Evolutionary conservation across 2,329 filamentous ascomycete species (phyloP).

Genomic region (Cephalotrichum gorgonifer): DNA sequence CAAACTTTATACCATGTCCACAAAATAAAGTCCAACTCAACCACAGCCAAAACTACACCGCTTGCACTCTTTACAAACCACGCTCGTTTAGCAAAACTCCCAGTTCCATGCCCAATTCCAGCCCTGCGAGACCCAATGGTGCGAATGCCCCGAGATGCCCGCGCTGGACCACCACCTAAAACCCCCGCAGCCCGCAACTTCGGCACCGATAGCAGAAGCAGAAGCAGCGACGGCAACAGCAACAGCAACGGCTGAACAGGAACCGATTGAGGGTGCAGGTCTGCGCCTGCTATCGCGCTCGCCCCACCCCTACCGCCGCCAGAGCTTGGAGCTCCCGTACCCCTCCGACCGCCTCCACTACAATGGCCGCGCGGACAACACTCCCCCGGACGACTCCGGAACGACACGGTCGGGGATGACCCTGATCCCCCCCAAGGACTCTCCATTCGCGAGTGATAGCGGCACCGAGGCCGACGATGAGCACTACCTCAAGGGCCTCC

Average conservation of each 20-base stretch:
- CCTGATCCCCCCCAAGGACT: conserved; percentile 29
- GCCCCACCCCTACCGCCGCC: conserved; percentile 58
- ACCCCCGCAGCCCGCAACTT: background rate
- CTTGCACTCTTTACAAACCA: background rate
- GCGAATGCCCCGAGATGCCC: conserved; percentile 5
- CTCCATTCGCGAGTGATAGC: conserved; percentile 66
- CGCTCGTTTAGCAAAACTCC: background rate
- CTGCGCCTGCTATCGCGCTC: conserved; percentile 47
- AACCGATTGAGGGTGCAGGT: conserved; percentile 23
- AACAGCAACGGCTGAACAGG: too few relatives aligned
- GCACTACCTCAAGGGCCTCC: conserved; percentile 74
- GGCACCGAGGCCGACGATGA: conserved; percentile 95
- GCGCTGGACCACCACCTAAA: background rate
- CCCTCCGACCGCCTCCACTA: conserved; percentile 24
- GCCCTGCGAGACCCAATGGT: background rate
- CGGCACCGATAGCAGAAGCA: background rate
- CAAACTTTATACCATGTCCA: background rate
- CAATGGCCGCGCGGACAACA: background rate
- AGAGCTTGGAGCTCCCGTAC: conserved; percentile 43
- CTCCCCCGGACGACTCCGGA: background rate
- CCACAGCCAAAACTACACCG: background rate
- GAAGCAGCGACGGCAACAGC: too few relatives aligned
- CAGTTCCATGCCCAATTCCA: background rate
- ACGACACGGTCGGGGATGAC: background rate
- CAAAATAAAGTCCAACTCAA: background rate